phyloP scores from a whole-genome alignment of 345 rosid species.

The Pugionium cornutum region DNA sequence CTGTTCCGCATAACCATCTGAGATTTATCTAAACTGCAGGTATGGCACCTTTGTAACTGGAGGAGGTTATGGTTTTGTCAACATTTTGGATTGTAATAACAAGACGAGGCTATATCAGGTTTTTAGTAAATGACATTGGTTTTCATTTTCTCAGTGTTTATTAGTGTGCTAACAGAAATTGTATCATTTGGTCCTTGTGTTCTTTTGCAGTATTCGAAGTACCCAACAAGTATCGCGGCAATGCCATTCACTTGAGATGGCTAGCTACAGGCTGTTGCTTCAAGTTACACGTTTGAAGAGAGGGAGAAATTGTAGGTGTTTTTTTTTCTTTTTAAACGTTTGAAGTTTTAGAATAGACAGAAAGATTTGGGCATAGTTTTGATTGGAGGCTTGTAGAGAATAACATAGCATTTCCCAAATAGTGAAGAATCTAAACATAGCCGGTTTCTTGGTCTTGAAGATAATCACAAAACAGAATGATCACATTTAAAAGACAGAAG shows the following conservation, averaged over 20 bases:
- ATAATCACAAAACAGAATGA: too few relatives aligned
- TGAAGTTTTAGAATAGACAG: conserved; percentile 2
- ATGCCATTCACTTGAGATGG: conserved; percentile 97
- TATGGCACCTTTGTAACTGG: conserved; percentile 99
- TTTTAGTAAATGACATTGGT: conserved; percentile 9
- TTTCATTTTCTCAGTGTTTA: conserved; percentile 14
- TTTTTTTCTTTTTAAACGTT: neutral
- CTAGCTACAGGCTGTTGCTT: conserved; percentile 89
- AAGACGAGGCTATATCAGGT: conserved; percentile 99
- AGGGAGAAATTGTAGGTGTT: conserved; percentile 82
- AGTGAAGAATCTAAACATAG: neutral
- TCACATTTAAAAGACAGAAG: too few relatives aligned
- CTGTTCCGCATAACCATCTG: conserved; percentile 17
- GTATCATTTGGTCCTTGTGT: conserved; percentile 7
- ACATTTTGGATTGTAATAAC: conserved; percentile 98
- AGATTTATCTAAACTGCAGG: conserved; percentile 45
- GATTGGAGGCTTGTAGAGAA: conserved; percentile 4
- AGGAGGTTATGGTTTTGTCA: conserved; percentile 97
- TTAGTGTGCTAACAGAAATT: neutral
- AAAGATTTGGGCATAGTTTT: conserved; percentile 5
- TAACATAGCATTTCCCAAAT: conserved; percentile 12
- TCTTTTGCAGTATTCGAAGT: conserved; percentile 79
- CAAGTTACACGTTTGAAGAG: conserved; percentile 97
- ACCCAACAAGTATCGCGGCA: conserved; percentile 88
- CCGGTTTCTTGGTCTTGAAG: conserved; percentile 1